phyloP scores from a whole-genome alignment of 1,284 basidiomycete genomes.

The Leccinum pallidistipes region DNA sequence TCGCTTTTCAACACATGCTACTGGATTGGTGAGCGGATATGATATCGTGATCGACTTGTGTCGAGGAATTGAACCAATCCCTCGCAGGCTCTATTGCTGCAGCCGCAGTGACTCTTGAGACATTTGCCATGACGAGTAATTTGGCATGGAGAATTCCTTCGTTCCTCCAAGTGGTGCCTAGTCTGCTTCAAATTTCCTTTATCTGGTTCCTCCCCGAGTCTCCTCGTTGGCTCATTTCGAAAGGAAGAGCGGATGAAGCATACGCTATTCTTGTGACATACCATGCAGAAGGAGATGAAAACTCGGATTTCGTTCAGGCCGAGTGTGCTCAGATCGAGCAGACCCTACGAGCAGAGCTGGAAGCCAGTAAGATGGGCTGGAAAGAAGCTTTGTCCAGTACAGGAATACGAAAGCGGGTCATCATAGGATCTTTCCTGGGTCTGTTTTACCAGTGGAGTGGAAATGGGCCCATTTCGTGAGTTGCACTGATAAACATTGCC shows the following conservation, averaged over 20 bases:
- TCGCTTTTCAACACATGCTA: neutral
- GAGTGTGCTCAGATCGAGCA: neutral
- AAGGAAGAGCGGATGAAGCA: slow-evolving; percentile 46
- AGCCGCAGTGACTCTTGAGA: slow-evolving; percentile 44
- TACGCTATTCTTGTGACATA: slow-evolving; percentile 12
- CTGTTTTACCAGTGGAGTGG: slow-evolving; percentile 47
- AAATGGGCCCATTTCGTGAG: slow-evolving; percentile 13
- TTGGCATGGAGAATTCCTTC: slow-evolving; percentile 61
- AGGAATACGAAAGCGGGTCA: slow-evolving; percentile 13
- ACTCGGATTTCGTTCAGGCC: neutral
- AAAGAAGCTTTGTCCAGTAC: slow-evolving; percentile 3
- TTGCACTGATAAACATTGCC: rapidly evolving
- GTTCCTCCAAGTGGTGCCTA: slow-evolving; percentile 53
- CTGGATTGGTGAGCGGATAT: neutral
- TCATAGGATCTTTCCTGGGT: slow-evolving; percentile 34
- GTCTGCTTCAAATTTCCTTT: slow-evolving; percentile 46
- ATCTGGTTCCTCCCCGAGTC: slow-evolving; percentile 56
- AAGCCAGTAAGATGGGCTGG: neutral
- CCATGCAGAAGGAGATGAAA: neutral
- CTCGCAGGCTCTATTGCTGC: slow-evolving; percentile 15
- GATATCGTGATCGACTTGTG: neutral
- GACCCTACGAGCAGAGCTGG: slow-evolving; percentile 1
- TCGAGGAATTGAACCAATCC: neutral
- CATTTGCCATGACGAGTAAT: slow-evolving; percentile 46
- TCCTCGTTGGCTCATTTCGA: slow-evolving; percentile 60